Base-by-base conservation (phyloP, 176 grass and related monocot genomes). In the Eremochloa ophiuroides region DNA sequence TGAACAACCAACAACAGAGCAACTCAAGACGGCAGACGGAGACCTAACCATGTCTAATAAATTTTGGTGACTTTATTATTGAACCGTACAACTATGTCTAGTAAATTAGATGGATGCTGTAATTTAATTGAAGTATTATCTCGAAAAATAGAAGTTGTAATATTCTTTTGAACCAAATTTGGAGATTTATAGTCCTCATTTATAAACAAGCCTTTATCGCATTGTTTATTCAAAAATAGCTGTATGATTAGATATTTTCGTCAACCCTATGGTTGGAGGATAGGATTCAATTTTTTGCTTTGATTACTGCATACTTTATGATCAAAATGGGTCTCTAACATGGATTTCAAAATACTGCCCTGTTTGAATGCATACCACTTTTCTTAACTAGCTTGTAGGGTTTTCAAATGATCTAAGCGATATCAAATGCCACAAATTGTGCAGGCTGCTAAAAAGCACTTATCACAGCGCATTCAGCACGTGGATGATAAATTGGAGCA, bases 401-500 rank as follows among this genome's bases (percentile, higher is more conserved):
- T 55, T 33, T 13, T 64, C 31, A 71, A 71, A 35, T 53, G 8
- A 14, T 44, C 35, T 56, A 27, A 43, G 34, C 22, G 15, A n/a
- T 47, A 28, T 73, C 56, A 30, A 34, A 63, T 28, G 16, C 23
- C 16, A 83, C 16, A 83, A 66, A 53, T 68, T 84, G 55, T 75
- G 61, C 77, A 97, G 94, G 78, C 84, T 62, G 78, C 86, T 28
- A 98, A 98, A 78, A 94, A 62, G 62, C 92, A 98, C 76, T 81
- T 98, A 13, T 85, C 86, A 25, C 92, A 91, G 51, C 90, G 92
- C 48, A 94, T 98, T 58, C 90, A 94, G 26, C 86, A 61, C 20
- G 71, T 94, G 48, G 95, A 98, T 91, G 90, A 89, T 70, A 94
- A 93, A 81, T 78, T 98, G 72, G 90, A 91, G 83, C 82, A 93